Evolutionary conservation across 2,329 filamentous ascomycete genomes (phyloP), one percentile per base, ranked within the genome.

Genomic region (Corniculantispora saksenae): DNA sequence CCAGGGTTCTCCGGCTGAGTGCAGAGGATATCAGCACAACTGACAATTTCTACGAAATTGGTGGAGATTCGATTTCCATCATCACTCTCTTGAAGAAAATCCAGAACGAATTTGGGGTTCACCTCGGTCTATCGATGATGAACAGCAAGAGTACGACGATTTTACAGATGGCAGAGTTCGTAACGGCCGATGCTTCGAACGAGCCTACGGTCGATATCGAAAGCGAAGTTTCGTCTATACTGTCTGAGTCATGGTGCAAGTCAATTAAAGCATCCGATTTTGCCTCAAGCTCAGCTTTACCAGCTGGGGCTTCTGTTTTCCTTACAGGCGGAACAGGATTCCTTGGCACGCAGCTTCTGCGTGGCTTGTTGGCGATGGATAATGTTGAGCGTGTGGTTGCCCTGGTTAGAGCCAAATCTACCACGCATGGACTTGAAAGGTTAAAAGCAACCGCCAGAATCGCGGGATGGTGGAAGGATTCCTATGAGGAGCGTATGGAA

Each of bases 401-500:
- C 3, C 32, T 68, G 6, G 66, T 68, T 2, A 61, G 69, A 38
- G 69, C 67, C 3, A 57, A 63, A 10, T 60, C 64, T 23, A 10
- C 43, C 7, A 17, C 21, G 1, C 57, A 68, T 3, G 69, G 67
- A 17, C 58, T 65, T 1, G 51, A 67, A 12, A 66, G 69, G 12
- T 53, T 70, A 13, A 57, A 61, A 17, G 58, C 67, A 12, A 62
- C 66, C 3, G 67, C 64, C 3, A 53, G 64, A 9, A 63, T 64
- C 21, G 66, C 66, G 23, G 64, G 54, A 19, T 70, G 69, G 69
- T 70, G 68, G 69, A 21, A 54, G 15, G 66, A 69, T 29, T 56
- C n/a, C 3, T 65, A 57, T 7, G 27, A 51, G 21, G 1, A n/a
- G 45, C 64, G 90, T 66, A 78, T 97, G 4, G 82, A 85, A 63